Base-by-base conservation (phyloP, 1,139 yeast species). In the Ogataea hybrid region DNA sequence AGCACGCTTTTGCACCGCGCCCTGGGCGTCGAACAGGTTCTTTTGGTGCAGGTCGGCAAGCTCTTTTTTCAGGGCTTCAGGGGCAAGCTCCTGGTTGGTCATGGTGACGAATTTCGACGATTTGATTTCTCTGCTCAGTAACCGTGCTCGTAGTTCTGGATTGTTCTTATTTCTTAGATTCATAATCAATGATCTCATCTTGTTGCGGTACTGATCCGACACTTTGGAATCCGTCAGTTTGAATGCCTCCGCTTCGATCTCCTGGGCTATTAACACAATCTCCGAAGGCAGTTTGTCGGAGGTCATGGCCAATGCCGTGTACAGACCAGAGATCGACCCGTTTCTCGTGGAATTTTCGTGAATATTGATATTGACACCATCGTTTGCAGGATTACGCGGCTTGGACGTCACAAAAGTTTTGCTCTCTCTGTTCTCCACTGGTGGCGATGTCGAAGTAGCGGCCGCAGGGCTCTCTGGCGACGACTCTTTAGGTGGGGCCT, bases 1-100 rank as follows among this genome's bases (percentile, higher is more conserved):
- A 1, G 98, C 96, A 56, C 97, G 77, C 71, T 89, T 88, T 58
- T 90, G 95, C 8, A 88, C 89, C n/a, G 98, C 97, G 53, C 97
- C 97, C 66, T 88, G 97, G 3, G 98, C 98, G 62, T 92, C 95
- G 67, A 86, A 90, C 61, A 92, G 72, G 65, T 94, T 94, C 63
- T 87, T 84, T 61, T 86, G 84, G 59, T 86, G 88, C 55, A 92
- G 75, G 56, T 85, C 81, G 58, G 89, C 94, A 53, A 90, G 75
- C 61, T 89, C 95, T 62, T 84, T 78, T 66, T 85, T 87, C 53
- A 92, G 75, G 8, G 83, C 70, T 58, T 88, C 97, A 2, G 97
- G 95, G 0, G 97, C 97, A 82, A 92, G 76, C 52, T 92, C 98
- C 58, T 84, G 88, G 8, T 97, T 95, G 27, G 82, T 70, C 95